phyloP scores from a whole-genome alignment of 805 yeast genomes.

The Candida tallmaniae region DNA sequence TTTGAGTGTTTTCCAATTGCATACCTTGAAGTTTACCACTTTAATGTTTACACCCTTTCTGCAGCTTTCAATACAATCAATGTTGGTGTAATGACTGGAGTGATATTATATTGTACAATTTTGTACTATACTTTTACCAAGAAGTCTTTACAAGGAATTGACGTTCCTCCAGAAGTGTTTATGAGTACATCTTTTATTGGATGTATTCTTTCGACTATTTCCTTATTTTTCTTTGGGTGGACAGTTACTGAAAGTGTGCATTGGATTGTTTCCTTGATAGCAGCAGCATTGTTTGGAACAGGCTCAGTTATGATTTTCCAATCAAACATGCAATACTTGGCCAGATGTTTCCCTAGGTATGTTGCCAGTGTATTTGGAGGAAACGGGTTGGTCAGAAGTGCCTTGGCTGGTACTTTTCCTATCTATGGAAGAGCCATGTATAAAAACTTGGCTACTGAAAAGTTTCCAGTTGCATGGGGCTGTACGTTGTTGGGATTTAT shows the following conservation, averaged over 20 bases:
- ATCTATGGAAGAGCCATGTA: constrained; percentile 60
- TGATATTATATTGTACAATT: constrained; percentile 1
- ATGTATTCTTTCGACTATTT: constrained; percentile 33
- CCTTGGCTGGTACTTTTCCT: constrained; percentile 55
- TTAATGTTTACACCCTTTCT: constrained; percentile 47
- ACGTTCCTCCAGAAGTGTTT: constrained; percentile 37
- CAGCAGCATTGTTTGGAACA: constrained; percentile 34
- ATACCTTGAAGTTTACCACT: constrained; percentile 39
- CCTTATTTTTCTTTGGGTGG: constrained; percentile 49
- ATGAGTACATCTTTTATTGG: constrained; percentile 38
- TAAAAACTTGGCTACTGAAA: constrained; percentile 41
- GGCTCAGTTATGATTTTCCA: constrained; percentile 46
- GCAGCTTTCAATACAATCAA: constrained; percentile 7
- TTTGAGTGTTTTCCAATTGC: constrained; percentile 62
- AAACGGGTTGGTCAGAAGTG: constrained; percentile 44
- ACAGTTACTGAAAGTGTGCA: constrained; percentile 33
- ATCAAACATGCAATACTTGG: constrained; percentile 44
- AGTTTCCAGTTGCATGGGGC: constrained; percentile 58
- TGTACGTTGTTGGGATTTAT: constrained; percentile 60
- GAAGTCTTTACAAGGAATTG: constrained; percentile 11
- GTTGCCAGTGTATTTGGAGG: constrained; percentile 57
- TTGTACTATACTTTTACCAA: constrained; percentile 2
- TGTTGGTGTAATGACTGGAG: constrained; percentile 6
- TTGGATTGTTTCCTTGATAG: constrained; percentile 47
- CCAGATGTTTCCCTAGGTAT: constrained; percentile 41